Evolutionary conservation across 1,284 basidiomycete genomes (phyloP).

Genomic region (Ganoderma lucidum): DNA sequence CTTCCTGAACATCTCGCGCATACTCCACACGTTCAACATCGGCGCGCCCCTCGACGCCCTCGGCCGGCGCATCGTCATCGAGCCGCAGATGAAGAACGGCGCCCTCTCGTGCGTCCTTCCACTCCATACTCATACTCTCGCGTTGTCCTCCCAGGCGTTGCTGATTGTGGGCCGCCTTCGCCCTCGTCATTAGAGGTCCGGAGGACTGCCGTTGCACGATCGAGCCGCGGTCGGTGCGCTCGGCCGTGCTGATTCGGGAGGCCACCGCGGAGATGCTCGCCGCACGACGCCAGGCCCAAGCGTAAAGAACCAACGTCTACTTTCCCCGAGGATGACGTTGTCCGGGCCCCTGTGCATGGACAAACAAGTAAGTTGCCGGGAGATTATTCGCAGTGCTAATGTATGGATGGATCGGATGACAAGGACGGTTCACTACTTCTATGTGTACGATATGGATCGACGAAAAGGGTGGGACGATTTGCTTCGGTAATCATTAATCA

Average conservation of each 20-base stretch:
- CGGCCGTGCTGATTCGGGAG: slow-evolving; percentile 12
- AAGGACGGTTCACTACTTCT: no score
- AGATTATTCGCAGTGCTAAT: background rate
- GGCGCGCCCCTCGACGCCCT: slow-evolving; percentile 7
- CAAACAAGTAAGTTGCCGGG: no score
- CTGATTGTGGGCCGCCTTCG: background rate
- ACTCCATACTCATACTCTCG: background rate
- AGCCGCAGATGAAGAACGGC: slow-evolving; percentile 8
- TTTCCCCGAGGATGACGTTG: background rate
- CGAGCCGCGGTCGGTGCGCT: slow-evolving; percentile 20
- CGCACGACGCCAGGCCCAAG: background rate
- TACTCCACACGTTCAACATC: slow-evolving; percentile 14
- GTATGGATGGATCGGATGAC: background rate
- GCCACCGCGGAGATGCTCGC: background rate
- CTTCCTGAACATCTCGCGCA: background rate
- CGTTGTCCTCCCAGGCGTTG: no score
- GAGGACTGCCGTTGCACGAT: slow-evolving; percentile 18
- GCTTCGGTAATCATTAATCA: no score
- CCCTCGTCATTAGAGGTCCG: background rate
- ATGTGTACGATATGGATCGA: no score
- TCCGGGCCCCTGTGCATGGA: no score
- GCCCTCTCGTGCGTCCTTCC: slow-evolving; percentile 11
- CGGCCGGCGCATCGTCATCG: background rate
- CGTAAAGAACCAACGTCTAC: background rate
- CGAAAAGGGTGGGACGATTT: no score